A percentile compares a stretch with the other conserved stretches of the same genome.
phyloP scores from a whole-genome alignment of 2,329 filamentous ascomycete species.

The Colletotrichum sp. region DNA sequence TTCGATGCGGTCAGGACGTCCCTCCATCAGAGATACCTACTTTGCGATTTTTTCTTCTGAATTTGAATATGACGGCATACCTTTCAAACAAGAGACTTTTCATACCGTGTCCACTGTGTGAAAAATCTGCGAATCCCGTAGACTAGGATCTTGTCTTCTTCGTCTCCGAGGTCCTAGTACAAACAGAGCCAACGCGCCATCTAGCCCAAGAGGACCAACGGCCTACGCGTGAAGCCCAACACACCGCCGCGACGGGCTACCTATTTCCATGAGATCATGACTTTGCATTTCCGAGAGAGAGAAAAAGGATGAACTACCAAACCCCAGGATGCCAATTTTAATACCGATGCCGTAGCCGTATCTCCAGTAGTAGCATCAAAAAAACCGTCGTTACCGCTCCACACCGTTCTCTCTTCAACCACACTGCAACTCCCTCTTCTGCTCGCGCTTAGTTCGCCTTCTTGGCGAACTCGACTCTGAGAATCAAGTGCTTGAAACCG shows the following conservation, averaged over 20 bases:
- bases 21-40: slow-evolving; percentile 1
- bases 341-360: slow-evolving; percentile 19
- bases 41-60: not conserved
- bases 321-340: slow-evolving; percentile 21
- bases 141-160: not conserved
- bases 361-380: slow-evolving; percentile 20
- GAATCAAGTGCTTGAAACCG: slow-evolving; percentile 86
- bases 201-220: not conserved
- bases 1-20: not conserved
- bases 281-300: slow-evolving; percentile 11
- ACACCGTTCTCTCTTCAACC: too few species aligned
- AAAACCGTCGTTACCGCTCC: slow-evolving; percentile 11
- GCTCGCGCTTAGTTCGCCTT: slow-evolving; percentile 52
- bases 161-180: not conserved
- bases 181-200: not conserved
- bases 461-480: slow-evolving; percentile 89
- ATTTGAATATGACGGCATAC: not conserved
- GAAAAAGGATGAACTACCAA: slow-evolving; percentile 15
- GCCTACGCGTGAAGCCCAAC: not conserved
- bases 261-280: slow-evolving; percentile 15
- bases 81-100: not conserved
- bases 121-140: not conserved
- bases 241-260: not conserved
- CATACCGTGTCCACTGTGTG: not conserved
- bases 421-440: not conserved